phyloP scores from a whole-genome alignment of 129 eudicot species.

The Kitagawia praeruptora region DNA sequence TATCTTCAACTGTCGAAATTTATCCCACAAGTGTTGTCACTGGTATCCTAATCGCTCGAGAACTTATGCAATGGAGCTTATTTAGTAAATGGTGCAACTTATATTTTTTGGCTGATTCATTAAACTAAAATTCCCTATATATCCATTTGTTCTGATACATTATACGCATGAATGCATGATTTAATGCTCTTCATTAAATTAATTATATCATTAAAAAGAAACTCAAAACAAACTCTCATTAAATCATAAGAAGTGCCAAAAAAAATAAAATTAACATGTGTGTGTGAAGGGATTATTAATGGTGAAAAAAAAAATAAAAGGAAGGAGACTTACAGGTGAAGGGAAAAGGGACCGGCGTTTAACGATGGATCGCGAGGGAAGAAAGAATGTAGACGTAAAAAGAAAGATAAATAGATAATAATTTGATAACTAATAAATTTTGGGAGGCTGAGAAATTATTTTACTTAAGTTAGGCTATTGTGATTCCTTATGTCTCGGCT shows the following conservation, averaged over 20 bases:
- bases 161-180: neutral
- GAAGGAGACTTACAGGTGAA: neutral
- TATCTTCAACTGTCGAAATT: no score
- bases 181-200: neutral
- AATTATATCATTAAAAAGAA: neutral
- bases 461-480: neutral
- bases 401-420: neutral
- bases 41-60: neutral
- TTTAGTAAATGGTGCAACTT: no score
- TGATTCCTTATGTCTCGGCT: neutral
- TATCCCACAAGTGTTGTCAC: neutral
- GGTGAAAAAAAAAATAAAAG: neutral
- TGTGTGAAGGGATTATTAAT: no score
- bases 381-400: neutral
- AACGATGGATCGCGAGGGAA: neutral
- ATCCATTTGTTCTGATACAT: neutral
- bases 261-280: no score
- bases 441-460: neutral
- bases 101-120: neutral
- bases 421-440: neutral
- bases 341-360: neutral
- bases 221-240: neutral
- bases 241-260: neutral
- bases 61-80: neutral
- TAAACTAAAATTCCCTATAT: neutral